A percentile compares a stretch with the other conserved stretches of the same genome.
Evolutionary conservation across 805 yeast species (phyloP).

Genomic region (Candida morakotiae): DNA sequence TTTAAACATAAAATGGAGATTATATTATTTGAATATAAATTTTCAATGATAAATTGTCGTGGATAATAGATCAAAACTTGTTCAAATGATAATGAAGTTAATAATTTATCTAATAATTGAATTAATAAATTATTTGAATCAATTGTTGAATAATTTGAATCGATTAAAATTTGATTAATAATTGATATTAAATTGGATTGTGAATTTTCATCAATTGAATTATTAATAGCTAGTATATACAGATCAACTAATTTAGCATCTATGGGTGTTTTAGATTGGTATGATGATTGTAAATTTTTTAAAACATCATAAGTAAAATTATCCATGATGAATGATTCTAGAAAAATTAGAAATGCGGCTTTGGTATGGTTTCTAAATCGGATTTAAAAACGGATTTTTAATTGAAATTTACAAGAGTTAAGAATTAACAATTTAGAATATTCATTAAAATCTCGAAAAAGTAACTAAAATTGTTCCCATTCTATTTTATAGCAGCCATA

Average conservation of each 20-base stretch:
- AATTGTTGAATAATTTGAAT: constrained; percentile 9
- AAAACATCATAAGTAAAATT: neutral
- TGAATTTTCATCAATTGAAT: neutral
- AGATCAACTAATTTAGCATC: constrained; percentile 5
- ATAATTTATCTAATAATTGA: constrained; percentile 12
- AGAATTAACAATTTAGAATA: too few species aligned
- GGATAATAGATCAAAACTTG: constrained; percentile 15
- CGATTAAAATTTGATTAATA: constrained; percentile 11
- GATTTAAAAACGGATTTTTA: too few species aligned
- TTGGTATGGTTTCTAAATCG: too few species aligned
- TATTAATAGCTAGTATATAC: constrained; percentile 2
- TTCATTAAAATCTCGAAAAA: too few species aligned
- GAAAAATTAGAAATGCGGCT: neutral
- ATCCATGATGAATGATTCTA: constrained; percentile 1
- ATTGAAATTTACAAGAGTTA: too few species aligned
- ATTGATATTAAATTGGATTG: constrained; percentile 6
- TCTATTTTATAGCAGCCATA: too few species aligned
- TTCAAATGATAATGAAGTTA: constrained; percentile 10
- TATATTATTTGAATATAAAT: constrained; percentile 4
- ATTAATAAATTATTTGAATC: constrained; percentile 13
- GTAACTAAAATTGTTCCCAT: too few species aligned
- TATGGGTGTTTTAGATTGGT: neutral
- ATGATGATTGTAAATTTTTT: constrained; percentile 1
- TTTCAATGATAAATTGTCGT: constrained; percentile 12
- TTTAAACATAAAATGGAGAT: constrained; percentile 8